Conservation (phyloP, 2,329 filamentous ascomycete species). For the Penicillium sp. region DNA sequence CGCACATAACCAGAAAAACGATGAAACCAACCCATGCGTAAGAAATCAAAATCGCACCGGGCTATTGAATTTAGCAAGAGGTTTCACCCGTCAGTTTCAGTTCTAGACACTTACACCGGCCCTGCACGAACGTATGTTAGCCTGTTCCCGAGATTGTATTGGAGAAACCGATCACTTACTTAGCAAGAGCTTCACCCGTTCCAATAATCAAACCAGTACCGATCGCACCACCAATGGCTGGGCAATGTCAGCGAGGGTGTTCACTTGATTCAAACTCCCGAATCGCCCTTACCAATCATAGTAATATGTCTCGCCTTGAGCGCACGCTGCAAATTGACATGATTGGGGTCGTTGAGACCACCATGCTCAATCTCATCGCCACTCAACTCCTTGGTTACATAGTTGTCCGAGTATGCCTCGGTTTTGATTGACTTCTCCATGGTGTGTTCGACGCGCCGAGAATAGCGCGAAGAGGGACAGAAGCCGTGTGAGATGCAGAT, state of each 20-base stretch:
- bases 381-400: constrained; percentile 21
- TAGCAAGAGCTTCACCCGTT: constrained; percentile 40
- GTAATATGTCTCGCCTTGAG: constrained; percentile 44
- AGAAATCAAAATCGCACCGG: constrained; percentile 45
- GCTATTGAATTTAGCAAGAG: constrained; percentile 24
- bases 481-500: neutral
- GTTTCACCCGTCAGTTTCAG: too few species aligned
- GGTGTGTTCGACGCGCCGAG: neutral
- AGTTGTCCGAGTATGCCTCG: constrained; percentile 22
- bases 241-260: constrained; percentile 8
- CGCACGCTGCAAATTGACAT: constrained; percentile 42
- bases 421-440: constrained; percentile 13
- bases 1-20: constrained; percentile 79
- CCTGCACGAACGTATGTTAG: constrained; percentile 25
- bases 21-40: constrained; percentile 51
- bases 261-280: too few species aligned
- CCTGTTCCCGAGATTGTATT: too few species aligned
- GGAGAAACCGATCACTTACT: constrained; percentile 24
- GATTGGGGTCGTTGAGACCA: constrained; percentile 26
- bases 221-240: constrained; percentile 45
- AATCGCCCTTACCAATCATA: constrained; percentile 39
- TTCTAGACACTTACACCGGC: constrained; percentile 35
- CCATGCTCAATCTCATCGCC: constrained; percentile 24
- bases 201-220: constrained; percentile 45
- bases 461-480: neutral